phyloP scores from a whole-genome alignment of 1,139 yeast species.

The Chernovozyma sophiae-reginae region DNA sequence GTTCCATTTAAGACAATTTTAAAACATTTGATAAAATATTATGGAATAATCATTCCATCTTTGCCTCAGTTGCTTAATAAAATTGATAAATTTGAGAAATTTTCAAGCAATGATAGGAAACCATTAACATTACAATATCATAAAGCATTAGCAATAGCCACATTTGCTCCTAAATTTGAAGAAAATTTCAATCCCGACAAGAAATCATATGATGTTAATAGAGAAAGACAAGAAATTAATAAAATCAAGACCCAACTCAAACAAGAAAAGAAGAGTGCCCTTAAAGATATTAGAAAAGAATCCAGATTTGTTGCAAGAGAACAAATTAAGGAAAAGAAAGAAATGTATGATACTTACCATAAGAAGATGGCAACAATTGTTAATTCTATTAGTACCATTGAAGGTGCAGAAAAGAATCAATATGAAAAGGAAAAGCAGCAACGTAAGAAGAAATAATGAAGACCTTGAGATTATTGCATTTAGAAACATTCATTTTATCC shows the following conservation, averaged over 20 bases:
- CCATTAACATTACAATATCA: constrained; percentile 89
- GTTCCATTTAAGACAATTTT: constrained; percentile 34
- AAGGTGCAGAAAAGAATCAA: constrained; percentile 90
- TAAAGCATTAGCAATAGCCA: constrained; percentile 77
- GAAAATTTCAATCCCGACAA: constrained; percentile 95
- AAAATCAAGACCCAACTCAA: constrained; percentile 83
- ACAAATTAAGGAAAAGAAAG: constrained; percentile 73
- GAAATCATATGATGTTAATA: constrained; percentile 83
- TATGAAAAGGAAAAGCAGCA: constrained; percentile 81
- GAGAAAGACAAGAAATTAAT: constrained; percentile 73
- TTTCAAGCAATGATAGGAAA: constrained; percentile 45
- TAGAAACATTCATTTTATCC: too few relatives aligned
- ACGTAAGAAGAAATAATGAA: constrained; percentile 44
- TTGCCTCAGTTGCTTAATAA: constrained; percentile 43
- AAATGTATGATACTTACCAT: constrained; percentile 75
- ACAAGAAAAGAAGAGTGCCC: constrained; percentile 84
- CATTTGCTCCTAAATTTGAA: constrained; percentile 88
- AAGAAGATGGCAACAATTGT: constrained; percentile 83
- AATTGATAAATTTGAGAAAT: constrained; percentile 39
- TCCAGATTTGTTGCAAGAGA: constrained; percentile 83
- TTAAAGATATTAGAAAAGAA: constrained; percentile 89
- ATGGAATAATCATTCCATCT: constrained; percentile 20
- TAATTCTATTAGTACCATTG: constrained; percentile 83
- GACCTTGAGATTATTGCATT: too few relatives aligned
- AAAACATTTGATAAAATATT: constrained; percentile 36